Evolutionary conservation across 805 yeast genomes (phyloP).

Genomic region (Teunomyces aglyptinius): DNA sequence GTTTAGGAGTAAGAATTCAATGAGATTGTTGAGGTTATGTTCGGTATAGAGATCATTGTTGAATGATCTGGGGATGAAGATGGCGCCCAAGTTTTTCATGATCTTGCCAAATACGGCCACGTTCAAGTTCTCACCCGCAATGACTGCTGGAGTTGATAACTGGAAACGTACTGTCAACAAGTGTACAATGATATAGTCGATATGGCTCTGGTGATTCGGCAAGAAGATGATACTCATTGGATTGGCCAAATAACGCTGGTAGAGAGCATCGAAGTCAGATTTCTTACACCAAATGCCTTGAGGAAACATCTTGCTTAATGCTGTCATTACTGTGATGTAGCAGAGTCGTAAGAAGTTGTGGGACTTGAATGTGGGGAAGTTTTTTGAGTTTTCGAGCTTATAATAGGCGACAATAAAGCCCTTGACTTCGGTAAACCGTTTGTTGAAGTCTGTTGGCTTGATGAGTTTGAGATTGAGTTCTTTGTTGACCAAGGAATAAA

Average conservation of each 20-base stretch:
- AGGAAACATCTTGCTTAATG: constrained; percentile 39
- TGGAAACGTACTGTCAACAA: constrained; percentile 53
- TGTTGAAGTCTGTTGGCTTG: constrained; percentile 28
- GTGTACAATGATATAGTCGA: constrained; percentile 60
- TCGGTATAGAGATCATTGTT: constrained; percentile 44
- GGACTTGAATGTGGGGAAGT: constrained; percentile 33
- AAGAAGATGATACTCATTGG: constrained; percentile 49
- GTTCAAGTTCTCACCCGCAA: constrained; percentile 67
- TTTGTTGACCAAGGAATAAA: constrained; percentile 32
- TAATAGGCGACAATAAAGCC: constrained; percentile 38
- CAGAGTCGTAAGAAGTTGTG: constrained; percentile 30
- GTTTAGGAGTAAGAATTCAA: constrained; percentile 47
- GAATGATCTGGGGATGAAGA: constrained; percentile 53
- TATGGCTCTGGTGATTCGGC: constrained; percentile 63
- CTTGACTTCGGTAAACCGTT: constrained; percentile 36
- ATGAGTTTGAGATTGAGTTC: constrained; percentile 40
- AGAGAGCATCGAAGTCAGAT: constrained; percentile 28
- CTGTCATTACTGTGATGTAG: constrained; percentile 36
- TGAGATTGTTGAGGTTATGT: constrained; percentile 45
- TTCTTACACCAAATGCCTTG: constrained; percentile 40
- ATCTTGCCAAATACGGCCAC: constrained; percentile 54
- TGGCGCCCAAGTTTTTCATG: constrained; percentile 52
- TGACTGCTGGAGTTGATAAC: constrained; percentile 53
- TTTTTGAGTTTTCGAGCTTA: constrained; percentile 32
- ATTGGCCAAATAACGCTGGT: constrained; percentile 29